Evolutionary conservation across 2,329 filamentous ascomycete genomes (phyloP), one percentile per base, ranked within the genome.

Genomic region (Alternaria gansuensis): DNA sequence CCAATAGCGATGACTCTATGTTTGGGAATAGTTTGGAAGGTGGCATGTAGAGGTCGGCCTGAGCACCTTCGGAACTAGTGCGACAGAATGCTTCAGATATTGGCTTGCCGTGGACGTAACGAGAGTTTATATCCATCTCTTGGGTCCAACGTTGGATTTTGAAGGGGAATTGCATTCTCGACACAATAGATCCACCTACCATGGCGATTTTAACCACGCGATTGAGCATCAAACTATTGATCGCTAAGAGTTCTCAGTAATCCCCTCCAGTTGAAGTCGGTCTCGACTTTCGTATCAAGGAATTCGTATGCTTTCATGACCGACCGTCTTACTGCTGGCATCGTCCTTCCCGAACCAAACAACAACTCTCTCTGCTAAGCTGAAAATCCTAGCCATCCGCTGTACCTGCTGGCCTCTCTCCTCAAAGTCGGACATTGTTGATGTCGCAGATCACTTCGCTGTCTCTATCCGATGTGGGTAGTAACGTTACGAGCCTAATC

Each of bases 401-500:
- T 36, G 44, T 3, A 55, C 44, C 31, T 50, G 53, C 8, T 41
- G 36, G 7, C 37, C 23, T n/a, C 36, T 48, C 31, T 55, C 53
- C 2, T 9, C 9, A 17, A 55, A 51, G 34, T 4, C 43, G 52
- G 31, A 31, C 26, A 31, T 33, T 48, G n/a, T 11, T 40, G 13
- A 54, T 2, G 21, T 49, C 26, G 44, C 52, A 54, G 13, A 54
- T 40, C n/a, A 54, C 33, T 48, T 48, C 41, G 24, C 41, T 33
- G 8, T 33, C 33, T 17, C 41, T 24, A 40, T 48, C 26, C 3
- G 31, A 10, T 5, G 44, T 26, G 6, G 52, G 44, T 26, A 54
- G n/a, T 14, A 54, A 23, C 5, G 52, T 54, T 21, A 49, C 5
- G 7, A 54, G 17, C 2, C 52, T 40, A 14, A 55, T 55, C 2